A percentile compares a stretch with the other conserved stretches of the same genome.
These are phyloP conservation scores for Fusarium mundagurra DNA, from an alignment of 2,329 filamentous ascomycete species.

Conservation along the genomic window DNA sequence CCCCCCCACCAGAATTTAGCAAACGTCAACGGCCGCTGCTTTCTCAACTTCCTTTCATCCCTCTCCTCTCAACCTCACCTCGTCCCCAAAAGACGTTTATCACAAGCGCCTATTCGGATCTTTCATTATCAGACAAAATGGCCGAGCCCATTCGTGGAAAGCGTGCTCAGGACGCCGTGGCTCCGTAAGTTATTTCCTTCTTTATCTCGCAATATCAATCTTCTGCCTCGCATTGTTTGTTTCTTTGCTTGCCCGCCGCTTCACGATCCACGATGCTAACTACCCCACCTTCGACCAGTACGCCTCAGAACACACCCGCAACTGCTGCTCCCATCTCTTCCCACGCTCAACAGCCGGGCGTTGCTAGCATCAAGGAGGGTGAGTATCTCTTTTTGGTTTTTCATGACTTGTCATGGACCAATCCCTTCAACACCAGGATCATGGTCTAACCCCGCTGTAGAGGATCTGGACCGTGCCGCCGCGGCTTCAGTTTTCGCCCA, in stretches of 20 bases:
- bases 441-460: constrained; percentile 57
- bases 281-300: constrained; percentile 72
- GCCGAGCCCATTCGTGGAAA: constrained; percentile 73
- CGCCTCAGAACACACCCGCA: constrained; percentile 97
- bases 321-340: constrained; percentile 97
- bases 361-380: constrained; percentile 98
- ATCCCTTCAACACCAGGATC: constrained; percentile 2
- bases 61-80: constrained; percentile 46
- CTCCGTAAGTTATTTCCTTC: constrained; percentile 62
- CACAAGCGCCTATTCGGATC: constrained; percentile 41
- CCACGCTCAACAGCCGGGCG: constrained; percentile 92
- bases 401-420: not conserved
- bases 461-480: constrained; percentile 87
- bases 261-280: constrained; percentile 46
- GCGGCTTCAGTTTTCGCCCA: constrained; percentile 94
- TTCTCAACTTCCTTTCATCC: constrained; percentile 49
- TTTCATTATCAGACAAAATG: constrained; percentile 57
- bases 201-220: constrained; percentile 21
- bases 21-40: constrained; percentile 49
- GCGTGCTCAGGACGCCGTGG: constrained; percentile 64
- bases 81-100: constrained; percentile 44
- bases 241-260: constrained; percentile 35
- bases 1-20: constrained; percentile 54
- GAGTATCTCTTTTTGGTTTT: constrained; percentile 49
- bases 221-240: constrained; percentile 18